Conservation (phyloP, 371 early-diverging fungal genomes). For the Fennellomyces sp. region DNA sequence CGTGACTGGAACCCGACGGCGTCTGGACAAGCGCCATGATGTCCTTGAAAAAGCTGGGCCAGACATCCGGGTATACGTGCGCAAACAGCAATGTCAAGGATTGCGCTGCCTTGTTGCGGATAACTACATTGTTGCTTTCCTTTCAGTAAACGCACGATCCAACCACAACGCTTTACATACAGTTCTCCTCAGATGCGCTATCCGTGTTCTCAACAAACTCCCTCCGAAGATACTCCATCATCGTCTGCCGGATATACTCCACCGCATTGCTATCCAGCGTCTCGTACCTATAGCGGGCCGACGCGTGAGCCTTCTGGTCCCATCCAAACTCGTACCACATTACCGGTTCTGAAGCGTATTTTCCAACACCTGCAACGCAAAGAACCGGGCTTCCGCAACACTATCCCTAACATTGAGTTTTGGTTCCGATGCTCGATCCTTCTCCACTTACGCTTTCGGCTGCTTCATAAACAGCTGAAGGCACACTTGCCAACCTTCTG, state of each 20-base stretch:
- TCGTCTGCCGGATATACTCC: slow-evolving; percentile 64
- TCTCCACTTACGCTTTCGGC: slow-evolving; percentile 69
- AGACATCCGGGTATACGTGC: slow-evolving; percentile 80
- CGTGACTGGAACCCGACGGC: slow-evolving; percentile 46
- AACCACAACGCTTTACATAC: slow-evolving; percentile 31
- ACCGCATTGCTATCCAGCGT: slow-evolving; percentile 58
- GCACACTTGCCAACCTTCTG: slow-evolving; percentile 89
- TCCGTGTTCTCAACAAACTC: slow-evolving; percentile 60
- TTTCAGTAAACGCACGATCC: background rate
- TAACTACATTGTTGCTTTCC: slow-evolving; percentile 41
- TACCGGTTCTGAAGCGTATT: slow-evolving; percentile 71
- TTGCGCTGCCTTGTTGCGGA: slow-evolving; percentile 89
- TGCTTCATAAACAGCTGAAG: slow-evolving; percentile 76
- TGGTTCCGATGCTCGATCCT: too few species aligned
- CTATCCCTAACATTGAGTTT: slow-evolving; percentile 34
- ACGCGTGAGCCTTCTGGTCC: too few species aligned
- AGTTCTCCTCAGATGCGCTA: slow-evolving; percentile 56
- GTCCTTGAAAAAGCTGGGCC: slow-evolving; percentile 91
- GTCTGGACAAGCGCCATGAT: slow-evolving; percentile 69
- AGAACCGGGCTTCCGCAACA: slow-evolving; percentile 80
- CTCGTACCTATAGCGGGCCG: slow-evolving; percentile 52
- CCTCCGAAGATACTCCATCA: slow-evolving; percentile 73
- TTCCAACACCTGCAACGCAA: slow-evolving; percentile 87
- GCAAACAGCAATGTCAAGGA: slow-evolving; percentile 84
- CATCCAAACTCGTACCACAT: background rate